Percentiles rank a stretch among this genome's conserved stretches.
phyloP scores from a whole-genome alignment of 2,329 filamentous ascomycete genomes.

The Thielaviopsis populi region DNA sequence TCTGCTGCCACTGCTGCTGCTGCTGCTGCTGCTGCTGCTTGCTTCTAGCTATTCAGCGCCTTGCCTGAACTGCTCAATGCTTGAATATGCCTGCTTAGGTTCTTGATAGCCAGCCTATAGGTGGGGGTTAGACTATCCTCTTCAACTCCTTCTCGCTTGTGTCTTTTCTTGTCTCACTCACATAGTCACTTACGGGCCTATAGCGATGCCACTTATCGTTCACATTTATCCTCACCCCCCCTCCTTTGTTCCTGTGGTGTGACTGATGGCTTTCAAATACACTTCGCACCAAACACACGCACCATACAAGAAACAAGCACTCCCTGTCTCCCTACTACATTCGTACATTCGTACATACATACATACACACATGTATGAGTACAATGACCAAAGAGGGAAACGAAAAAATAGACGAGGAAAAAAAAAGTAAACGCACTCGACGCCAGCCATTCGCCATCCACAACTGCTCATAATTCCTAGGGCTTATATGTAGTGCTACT shows the following conservation, averaged over 20 bases:
- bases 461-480: background rate
- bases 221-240: background rate
- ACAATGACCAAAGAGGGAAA: background rate
- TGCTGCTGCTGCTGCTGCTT: background rate
- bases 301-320: background rate
- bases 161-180: conserved; percentile 1
- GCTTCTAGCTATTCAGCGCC: background rate
- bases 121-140: background rate
- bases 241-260: conserved; percentile 4
- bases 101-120: background rate
- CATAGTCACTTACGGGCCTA: background rate
- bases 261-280: background rate
- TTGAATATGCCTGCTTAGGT: background rate
- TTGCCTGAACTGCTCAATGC: background rate
- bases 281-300: background rate
- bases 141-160: conserved; percentile 5
- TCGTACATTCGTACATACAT: background rate
- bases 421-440: background rate
- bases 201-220: background rate
- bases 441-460: background rate
- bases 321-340: background rate
- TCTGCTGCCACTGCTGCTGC: background rate
- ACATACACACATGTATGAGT: background rate
- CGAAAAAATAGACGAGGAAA: background rate
- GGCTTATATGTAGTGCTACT: background rate